Percentiles rank a stretch among this genome's conserved stretches.
phyloP scores from a whole-genome alignment of 176 grass and related monocot species.

The Oryza australiensis region DNA sequence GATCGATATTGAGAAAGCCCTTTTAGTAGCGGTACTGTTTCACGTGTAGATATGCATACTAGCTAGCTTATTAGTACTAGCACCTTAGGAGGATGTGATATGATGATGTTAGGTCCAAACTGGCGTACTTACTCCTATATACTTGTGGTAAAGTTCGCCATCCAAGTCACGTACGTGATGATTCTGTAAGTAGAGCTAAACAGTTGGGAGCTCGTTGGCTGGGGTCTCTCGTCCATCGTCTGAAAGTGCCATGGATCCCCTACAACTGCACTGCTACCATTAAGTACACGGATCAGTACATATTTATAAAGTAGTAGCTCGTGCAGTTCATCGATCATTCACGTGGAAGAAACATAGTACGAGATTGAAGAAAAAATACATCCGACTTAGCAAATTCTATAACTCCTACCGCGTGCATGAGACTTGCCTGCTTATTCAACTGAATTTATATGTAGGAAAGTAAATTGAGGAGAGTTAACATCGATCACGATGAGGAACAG shows the following conservation, averaged over 20 bases:
- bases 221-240: not conserved
- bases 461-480: not conserved
- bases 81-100: not conserved
- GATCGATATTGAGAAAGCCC: not conserved
- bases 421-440: constrained; percentile 21
- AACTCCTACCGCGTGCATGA: not conserved
- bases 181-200: not conserved
- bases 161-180: not conserved
- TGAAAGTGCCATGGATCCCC: not conserved
- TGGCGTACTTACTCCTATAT: not conserved
- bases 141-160: not conserved
- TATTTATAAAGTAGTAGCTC: not conserved
- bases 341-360: not conserved
- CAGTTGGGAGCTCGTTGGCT: not conserved
- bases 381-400: not conserved
- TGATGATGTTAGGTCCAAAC: not conserved
- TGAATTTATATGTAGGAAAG: not conserved
- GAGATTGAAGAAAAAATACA: not conserved
- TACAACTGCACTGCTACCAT: not conserved
- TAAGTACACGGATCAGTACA: not conserved
- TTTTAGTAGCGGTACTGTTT: not conserved
- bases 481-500: not conserved
- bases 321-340: not conserved
- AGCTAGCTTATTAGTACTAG: not conserved
- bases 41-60: not conserved